Conservation (phyloP, 2,329 filamentous ascomycete genomes). For the Triangularia verruculosa region DNA sequence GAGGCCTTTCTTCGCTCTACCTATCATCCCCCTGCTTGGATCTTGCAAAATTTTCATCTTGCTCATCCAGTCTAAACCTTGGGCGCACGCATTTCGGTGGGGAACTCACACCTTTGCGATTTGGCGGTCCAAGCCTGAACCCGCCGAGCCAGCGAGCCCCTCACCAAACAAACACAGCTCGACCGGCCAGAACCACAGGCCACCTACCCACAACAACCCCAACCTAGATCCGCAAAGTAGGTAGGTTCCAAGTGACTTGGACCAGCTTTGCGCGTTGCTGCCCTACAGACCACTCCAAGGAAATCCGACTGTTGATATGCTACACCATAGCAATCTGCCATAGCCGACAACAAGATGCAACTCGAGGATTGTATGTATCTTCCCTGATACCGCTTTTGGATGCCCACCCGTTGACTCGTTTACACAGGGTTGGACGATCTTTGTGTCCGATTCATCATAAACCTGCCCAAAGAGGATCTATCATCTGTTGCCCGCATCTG, state of each 20-base stretch:
- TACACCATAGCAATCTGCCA: conserved; percentile 50
- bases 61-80: not conserved
- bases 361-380: conserved; percentile 75
- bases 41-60: not conserved
- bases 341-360: conserved; percentile 76
- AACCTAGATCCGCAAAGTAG: not conserved
- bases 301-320: conserved; percentile 50
- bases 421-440: conserved; percentile 87
- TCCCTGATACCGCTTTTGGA: conserved; percentile 5
- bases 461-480: conserved; percentile 88
- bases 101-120: not conserved
- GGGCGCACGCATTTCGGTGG: not conserved
- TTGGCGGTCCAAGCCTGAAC: not conserved
- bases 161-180: not conserved
- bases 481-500: conserved; percentile 89
- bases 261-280: not conserved
- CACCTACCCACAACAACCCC: not conserved
- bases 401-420: conserved; percentile 17
- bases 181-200: not conserved
- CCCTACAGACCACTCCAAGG: not conserved
- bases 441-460: conserved; percentile 96
- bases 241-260: not conserved
- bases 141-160: not conserved
- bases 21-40: not conserved
- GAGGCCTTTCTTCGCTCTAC: not conserved